Evolutionary conservation across 331 rosid species (phyloP).

Genomic region (Dryas integrifolia): DNA sequence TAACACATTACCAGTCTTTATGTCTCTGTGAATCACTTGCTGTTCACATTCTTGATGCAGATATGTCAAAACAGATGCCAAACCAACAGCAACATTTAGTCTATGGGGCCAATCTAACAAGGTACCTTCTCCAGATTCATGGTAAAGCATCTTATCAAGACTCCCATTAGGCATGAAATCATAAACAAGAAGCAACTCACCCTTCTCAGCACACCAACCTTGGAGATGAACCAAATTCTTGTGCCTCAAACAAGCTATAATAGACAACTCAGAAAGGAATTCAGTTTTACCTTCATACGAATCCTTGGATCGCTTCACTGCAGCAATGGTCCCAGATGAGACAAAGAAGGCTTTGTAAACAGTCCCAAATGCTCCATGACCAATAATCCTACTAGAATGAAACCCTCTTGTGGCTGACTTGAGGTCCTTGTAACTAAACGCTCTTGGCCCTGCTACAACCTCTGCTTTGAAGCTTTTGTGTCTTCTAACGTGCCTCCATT

Average conservation of each 20-base stretch:
- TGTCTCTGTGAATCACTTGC: conserved; percentile 77
- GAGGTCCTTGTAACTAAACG: conserved; percentile 60
- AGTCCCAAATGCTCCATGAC: conserved; percentile 86
- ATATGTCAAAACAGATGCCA: conserved; percentile 74
- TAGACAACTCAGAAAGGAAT: conserved; percentile 64
- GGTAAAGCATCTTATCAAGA: conserved; percentile 56
- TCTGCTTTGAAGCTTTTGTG: conserved; percentile 46
- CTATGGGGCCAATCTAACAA: conserved; percentile 58
- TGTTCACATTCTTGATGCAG: conserved; percentile 85
- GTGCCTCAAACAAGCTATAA: conserved; percentile 82
- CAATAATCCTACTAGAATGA: conserved; percentile 68
- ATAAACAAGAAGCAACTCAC: conserved; percentile 72
- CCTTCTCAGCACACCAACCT: conserved; percentile 88
- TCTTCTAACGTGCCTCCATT: conserved; percentile 39
- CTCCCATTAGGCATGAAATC: conserved; percentile 87
- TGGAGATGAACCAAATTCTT: conserved; percentile 75
- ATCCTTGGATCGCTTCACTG: conserved; percentile 71
- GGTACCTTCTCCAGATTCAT: conserved; percentile 30
- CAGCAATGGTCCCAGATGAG: conserved; percentile 53
- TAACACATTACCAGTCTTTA: conserved; percentile 65
- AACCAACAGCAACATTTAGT: conserved; percentile 59
- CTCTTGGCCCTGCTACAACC: conserved; percentile 58
- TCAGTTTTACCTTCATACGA: conserved; percentile 71
- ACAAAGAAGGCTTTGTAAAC: conserved; percentile 66
- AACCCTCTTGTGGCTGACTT: conserved; percentile 67